These are phyloP conservation scores for Aristolochia fimbriata DNA, from an alignment of 164 flowering plant species.

Conservation along the genomic window DNA sequence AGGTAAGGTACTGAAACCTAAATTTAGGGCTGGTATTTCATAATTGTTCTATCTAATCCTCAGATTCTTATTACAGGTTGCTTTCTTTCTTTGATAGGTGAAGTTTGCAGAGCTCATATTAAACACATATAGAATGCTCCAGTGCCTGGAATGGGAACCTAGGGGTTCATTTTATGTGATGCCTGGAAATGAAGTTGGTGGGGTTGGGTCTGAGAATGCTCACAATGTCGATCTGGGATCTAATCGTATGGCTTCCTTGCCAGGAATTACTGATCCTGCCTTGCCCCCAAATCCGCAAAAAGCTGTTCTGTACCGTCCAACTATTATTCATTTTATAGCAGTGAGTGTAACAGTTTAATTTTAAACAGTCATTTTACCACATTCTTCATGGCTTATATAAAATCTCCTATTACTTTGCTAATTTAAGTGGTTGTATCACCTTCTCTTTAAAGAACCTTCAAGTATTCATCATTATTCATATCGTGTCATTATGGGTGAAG, in stretches of 20 bases:
- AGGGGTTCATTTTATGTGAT: constrained; percentile 73
- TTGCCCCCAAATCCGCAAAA: constrained; percentile 80
- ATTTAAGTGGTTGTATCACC: too few species aligned
- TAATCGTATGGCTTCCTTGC: constrained; percentile 28
- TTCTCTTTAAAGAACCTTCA: too few species aligned
- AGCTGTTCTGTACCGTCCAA: constrained; percentile 67
- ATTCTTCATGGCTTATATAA: neutral
- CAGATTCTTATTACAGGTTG: too few species aligned
- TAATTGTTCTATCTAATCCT: neutral
- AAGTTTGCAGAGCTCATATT: constrained; percentile 82
- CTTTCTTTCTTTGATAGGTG: constrained; percentile 36
- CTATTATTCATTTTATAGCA: constrained; percentile 62
- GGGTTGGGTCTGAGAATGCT: constrained; percentile 18
- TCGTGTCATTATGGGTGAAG: too few species aligned
- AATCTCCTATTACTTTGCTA: too few species aligned
- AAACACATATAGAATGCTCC: constrained; percentile 86
- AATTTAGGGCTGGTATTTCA: neutral
- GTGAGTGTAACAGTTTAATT: constrained; percentile 33
- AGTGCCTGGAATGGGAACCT: constrained; percentile 94
- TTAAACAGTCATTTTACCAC: neutral
- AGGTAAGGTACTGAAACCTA: constrained; percentile 35
- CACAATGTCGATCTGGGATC: constrained; percentile 41
- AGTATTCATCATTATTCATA: too few species aligned
- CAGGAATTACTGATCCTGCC: constrained; percentile 62
- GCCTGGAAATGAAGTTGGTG: constrained; percentile 17